Base-by-base conservation (phyloP, 2,329 filamentous ascomycete species). In the Diaporthe humulicola region DNA sequence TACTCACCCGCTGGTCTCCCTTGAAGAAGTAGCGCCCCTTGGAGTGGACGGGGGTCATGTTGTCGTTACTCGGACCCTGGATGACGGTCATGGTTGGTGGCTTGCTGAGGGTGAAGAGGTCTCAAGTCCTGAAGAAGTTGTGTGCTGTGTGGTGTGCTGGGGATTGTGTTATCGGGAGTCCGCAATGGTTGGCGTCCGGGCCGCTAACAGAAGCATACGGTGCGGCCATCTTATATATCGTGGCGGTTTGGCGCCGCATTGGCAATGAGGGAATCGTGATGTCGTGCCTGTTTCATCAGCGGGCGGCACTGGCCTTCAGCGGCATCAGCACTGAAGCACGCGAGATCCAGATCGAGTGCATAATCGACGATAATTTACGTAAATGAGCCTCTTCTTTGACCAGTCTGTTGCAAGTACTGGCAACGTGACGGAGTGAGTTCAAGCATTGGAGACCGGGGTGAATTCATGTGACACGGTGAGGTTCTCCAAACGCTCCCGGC, bases 1-100 rank as follows among this genome's bases (percentile, higher is more conserved):
- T 25, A 45, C 73, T 69, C 73, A 75, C 75, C 40, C 75, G 30
- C 30, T 57, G 64, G 50, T 40, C 45, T 25, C 58, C 73, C 25
- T 54, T 75, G 57, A 74, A 84, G 67, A 79, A 83, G 57, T 79
- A 84, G 36, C 78, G 88, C 6, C 78, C 82, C 36, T 33, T 57
- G 42, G 56, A n/a, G 38, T 64, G 30, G 45, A 76, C 69, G 33
- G 60, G 61, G 30, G 45, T n/a, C 5, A 50, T 38, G 28, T 12
- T 54, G 22, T 30, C 42, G 28, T 25, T 48, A 7, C 50, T 56
- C 2, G 15, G 28, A 5, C 50, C 45, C 19, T 42, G 57, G 9
- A 56, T 28, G 36, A 36, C 50, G 33, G 22, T 38, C 70, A 72
- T 72, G 48, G 17, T 64, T 17, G 48, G 6, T 28, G 22, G 0